Evolutionary conservation across 1,284 basidiomycete species (phyloP).

Genomic region (Pascua guehoae): DNA sequence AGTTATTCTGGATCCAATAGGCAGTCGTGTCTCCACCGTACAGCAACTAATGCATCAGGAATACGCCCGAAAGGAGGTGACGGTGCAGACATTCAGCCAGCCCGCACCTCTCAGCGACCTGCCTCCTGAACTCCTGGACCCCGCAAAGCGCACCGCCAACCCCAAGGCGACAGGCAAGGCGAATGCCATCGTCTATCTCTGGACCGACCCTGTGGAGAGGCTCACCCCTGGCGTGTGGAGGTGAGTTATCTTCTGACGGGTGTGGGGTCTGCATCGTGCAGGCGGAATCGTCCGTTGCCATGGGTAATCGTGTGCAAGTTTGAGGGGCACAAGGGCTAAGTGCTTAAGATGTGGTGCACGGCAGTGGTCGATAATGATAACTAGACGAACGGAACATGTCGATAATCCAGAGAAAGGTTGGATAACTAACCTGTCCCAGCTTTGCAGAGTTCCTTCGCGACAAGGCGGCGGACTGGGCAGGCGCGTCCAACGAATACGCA

Average conservation of each 20-base stretch:
- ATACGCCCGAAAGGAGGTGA: slow-evolving; percentile 49
- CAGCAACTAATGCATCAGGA: slow-evolving; percentile 12
- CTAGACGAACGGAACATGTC: no score
- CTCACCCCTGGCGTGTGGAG: slow-evolving; percentile 68
- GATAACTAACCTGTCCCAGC: slow-evolving; percentile 17
- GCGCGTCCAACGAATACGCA: slow-evolving; percentile 42
- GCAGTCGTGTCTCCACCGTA: background rate
- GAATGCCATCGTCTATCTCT: slow-evolving; percentile 67
- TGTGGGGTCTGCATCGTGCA: no score
- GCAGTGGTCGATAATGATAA: no score
- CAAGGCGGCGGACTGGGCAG: slow-evolving; percentile 35
- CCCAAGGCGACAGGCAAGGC: slow-evolving; percentile 9
- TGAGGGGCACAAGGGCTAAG: no score
- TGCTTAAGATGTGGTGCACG: no score
- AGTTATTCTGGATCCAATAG: background rate
- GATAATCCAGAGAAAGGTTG: background rate
- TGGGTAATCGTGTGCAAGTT: no score
- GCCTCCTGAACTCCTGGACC: slow-evolving; percentile 41
- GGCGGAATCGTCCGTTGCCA: no score
- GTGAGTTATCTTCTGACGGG: slow-evolving; percentile 51
- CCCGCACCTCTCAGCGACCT: slow-evolving; percentile 25
- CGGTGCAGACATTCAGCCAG: slow-evolving; percentile 54
- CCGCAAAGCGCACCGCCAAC: slow-evolving; percentile 4
- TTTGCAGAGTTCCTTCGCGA: slow-evolving; percentile 37
- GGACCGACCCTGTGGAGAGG: slow-evolving; percentile 50